Evolutionary conservation across 2,329 filamentous ascomycete species (phyloP).

Genomic region (Venturia pyrina): DNA sequence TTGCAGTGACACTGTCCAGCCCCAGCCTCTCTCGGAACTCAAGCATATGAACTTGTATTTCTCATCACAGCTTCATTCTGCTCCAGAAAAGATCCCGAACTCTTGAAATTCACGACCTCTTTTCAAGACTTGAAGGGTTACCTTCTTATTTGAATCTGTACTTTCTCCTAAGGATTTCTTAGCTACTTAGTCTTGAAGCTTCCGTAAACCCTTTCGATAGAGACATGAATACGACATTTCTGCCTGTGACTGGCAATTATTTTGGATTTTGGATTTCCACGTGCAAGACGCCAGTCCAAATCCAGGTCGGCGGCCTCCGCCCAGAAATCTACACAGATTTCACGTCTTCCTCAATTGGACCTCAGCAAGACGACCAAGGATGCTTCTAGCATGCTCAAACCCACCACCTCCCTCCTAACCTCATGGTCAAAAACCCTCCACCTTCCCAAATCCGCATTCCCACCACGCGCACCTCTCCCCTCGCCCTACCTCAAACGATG

Average conservation of each 20-base stretch:
- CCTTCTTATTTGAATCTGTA: no score
- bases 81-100: no score
- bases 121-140: no score
- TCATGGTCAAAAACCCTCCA: slow-evolving; percentile 23
- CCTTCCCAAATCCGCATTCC: slow-evolving; percentile 39
- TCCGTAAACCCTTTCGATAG: no score
- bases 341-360: not conserved
- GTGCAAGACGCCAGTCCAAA: not conserved
- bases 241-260: no score
- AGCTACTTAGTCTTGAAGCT: no score
- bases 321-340: not conserved
- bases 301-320: not conserved
- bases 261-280: not conserved
- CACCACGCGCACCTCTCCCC: slow-evolving; percentile 31
- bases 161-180: no score
- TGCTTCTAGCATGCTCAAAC: slow-evolving; percentile 11
- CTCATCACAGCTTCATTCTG: not conserved
- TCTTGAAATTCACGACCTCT: no score
- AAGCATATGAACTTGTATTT: no score
- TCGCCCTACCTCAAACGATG: slow-evolving; percentile 58
- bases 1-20: no score
- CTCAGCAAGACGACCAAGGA: not conserved
- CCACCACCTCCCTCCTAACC: slow-evolving; percentile 4
- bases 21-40: no score
- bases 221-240: no score